These are phyloP conservation scores for Aegle marmelos DNA, from an alignment of 345 rosid genomes.

Conservation along the genomic window DNA sequence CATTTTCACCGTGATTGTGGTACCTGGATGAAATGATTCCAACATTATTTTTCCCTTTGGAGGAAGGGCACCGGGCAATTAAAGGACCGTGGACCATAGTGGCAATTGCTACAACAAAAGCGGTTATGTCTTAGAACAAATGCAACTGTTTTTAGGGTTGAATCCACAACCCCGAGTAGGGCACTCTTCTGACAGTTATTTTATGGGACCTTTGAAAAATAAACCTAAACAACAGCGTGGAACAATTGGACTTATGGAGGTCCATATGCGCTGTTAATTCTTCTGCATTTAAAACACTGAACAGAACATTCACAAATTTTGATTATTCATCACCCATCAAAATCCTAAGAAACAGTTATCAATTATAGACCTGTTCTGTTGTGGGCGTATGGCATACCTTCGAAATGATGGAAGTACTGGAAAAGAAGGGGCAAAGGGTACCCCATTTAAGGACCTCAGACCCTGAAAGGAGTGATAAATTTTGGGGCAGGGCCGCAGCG, in stretches of 20 bases:
- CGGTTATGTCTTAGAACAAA: not conserved
- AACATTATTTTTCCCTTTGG: not conserved
- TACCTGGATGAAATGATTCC: not conserved
- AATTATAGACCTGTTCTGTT: conserved; percentile 3
- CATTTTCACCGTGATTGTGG: not conserved
- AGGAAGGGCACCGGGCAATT: not conserved
- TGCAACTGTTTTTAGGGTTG: not conserved
- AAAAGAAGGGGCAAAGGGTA: not conserved
- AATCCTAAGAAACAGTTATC: conserved; percentile 3
- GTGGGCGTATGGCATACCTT: conserved; percentile 3
- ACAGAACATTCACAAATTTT: not conserved
- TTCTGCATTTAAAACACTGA: not conserved
- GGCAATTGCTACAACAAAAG: not conserved
- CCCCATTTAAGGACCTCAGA: not conserved
- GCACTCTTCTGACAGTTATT: not conserved
- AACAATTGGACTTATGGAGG: not conserved
- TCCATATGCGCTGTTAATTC: conserved; percentile 4
- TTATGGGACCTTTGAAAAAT: conserved; percentile 18
- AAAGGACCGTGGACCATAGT: not conserved
- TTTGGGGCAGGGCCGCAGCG: conserved; percentile 17
- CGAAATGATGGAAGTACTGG: conserved; percentile 13
- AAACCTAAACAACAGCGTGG: not conserved
- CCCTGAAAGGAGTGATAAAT: conserved; percentile 7
- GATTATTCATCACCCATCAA: not conserved
- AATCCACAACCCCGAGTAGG: conserved; percentile 3